A percentile compares a stretch with the other conserved stretches of the same genome.
Evolutionary conservation across 179 eudicot species (phyloP).

Genomic region (Drosera spatulata): DNA sequence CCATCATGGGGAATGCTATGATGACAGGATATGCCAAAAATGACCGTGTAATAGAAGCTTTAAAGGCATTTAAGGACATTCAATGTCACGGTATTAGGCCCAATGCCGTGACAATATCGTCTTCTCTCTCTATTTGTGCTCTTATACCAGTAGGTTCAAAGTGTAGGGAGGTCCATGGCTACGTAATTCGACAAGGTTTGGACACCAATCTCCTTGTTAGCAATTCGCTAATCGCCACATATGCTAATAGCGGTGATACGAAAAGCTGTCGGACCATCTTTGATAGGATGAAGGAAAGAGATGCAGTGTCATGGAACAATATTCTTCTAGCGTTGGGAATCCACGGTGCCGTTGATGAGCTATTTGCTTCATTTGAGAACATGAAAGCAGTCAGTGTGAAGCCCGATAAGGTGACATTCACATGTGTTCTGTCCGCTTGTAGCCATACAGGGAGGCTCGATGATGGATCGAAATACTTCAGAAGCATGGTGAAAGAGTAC

Average conservation of each 20-base stretch:
- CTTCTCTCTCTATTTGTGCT: slow-evolving; percentile 47
- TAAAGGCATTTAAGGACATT: slow-evolving; percentile 43
- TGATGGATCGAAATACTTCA: slow-evolving; percentile 38
- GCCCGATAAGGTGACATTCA: slow-evolving; percentile 54
- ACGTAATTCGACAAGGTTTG: slow-evolving; percentile 31
- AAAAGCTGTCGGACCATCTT: slow-evolving; percentile 32
- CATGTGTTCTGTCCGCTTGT: slow-evolving; percentile 49
- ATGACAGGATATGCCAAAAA: slow-evolving; percentile 37
- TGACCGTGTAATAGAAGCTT: slow-evolving; percentile 36
- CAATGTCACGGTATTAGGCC: slow-evolving; percentile 28
- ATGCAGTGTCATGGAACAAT: slow-evolving; percentile 65
- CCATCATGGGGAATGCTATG: no score
- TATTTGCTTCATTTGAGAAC: slow-evolving; percentile 26
- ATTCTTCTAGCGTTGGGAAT: slow-evolving; percentile 44
- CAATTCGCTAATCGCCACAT: slow-evolving; percentile 52
- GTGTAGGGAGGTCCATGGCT: slow-evolving; percentile 55
- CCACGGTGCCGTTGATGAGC: slow-evolving; percentile 36
- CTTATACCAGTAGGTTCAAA: slow-evolving; percentile 30
- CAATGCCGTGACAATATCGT: slow-evolving; percentile 47
- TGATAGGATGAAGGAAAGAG: slow-evolving; percentile 29
- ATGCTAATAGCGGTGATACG: slow-evolving; percentile 60
- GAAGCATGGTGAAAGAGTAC: slow-evolving; percentile 32
- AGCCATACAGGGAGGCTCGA: slow-evolving; percentile 53
- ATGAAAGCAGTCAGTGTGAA: slow-evolving; percentile 35
- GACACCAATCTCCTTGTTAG: slow-evolving; percentile 27